These are phyloP conservation scores for Triticum dicoccoides DNA, from an alignment of 176 grass and related monocot genomes.

Conservation along the genomic window DNA sequence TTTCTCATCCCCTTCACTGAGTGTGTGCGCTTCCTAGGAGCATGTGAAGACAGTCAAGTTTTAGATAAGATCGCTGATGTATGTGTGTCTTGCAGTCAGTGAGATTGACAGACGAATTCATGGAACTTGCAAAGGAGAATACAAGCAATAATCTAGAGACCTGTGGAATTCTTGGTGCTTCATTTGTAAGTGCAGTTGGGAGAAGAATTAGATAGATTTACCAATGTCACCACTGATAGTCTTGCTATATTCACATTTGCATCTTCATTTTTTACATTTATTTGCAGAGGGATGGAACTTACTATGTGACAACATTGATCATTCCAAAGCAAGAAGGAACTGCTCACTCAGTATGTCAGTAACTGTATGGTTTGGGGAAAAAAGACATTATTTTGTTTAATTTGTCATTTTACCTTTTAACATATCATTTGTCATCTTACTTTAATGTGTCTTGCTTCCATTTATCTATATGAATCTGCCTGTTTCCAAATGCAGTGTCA, in stretches of 20 bases:
- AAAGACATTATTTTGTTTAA: neutral
- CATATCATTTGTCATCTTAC: neutral
- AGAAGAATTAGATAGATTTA: constrained; percentile 11
- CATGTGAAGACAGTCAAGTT: neutral
- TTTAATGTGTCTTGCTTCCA: neutral
- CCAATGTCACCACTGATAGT: neutral
- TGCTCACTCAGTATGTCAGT: constrained; percentile 93
- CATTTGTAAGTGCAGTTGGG: constrained; percentile 57
- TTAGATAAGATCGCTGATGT: constrained; percentile 12
- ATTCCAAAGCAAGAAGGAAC: constrained; percentile 92
- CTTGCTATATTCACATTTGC: constrained; percentile 2
- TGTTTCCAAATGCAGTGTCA: constrained; percentile 56
- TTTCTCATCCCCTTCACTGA: neutral
- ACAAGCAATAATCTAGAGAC: constrained; percentile 81
- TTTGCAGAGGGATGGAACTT: constrained; percentile 71
- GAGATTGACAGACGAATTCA: constrained; percentile 92
- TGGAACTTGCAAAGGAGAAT: constrained; percentile 96
- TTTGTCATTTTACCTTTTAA: neutral
- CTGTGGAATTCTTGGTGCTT: constrained; percentile 95
- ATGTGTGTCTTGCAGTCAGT: constrained; percentile 57
- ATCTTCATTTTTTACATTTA: constrained; percentile 21
- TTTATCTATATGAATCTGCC: neutral
- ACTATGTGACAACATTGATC: constrained; percentile 88
- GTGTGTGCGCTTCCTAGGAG: neutral
- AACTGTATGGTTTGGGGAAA: constrained; percentile 15